These are phyloP conservation scores for Debaryomycetaceae sp. DNA, from an alignment of 1,139 yeast species.

Conservation along the genomic window DNA sequence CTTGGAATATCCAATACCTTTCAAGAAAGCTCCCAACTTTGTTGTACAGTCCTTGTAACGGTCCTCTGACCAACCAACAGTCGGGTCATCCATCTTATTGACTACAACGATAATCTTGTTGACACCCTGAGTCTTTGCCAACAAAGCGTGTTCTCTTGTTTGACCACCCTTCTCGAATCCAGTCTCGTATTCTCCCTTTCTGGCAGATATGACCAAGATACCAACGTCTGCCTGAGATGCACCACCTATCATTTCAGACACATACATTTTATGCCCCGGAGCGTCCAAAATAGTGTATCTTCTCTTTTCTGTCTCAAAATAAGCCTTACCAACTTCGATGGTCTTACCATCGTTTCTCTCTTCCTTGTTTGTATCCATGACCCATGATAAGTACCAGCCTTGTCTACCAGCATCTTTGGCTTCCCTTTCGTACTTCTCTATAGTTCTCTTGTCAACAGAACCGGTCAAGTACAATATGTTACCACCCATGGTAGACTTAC, in stretches of 20 bases:
- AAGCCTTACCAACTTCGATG: conserved; percentile 97
- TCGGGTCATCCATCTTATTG: conserved; percentile 98
- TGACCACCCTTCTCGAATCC: conserved; percentile 99
- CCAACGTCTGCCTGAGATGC: conserved; percentile 99
- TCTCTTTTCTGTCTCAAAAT: conserved; percentile 95
- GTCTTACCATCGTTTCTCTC: conserved; percentile 99
- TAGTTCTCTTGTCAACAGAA: conserved; percentile 98
- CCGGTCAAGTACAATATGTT: conserved; percentile 89
- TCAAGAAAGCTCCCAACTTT: conserved; percentile 73
- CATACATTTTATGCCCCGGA: conserved; percentile 99
- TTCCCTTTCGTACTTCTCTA: conserved; percentile 95
- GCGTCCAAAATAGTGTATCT: conserved; percentile 98
- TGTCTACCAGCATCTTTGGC: conserved; percentile 99
- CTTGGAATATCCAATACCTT: conserved; percentile 86
- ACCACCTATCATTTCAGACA: conserved; percentile 99
- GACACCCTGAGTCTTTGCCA: conserved; percentile 98
- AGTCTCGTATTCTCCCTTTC: conserved; percentile 99
- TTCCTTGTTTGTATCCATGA: conserved; percentile 98
- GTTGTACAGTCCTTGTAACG: conserved; percentile 94
- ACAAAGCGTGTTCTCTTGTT: conserved; percentile 96
- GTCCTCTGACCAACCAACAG: conserved; percentile 93
- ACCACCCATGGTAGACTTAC: conserved; percentile 99
- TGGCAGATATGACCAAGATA: conserved; percentile 91
- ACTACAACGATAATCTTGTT: conserved; percentile 89
- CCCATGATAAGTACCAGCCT: conserved; percentile 99